phyloP scores from a whole-genome alignment of 805 yeast species.

The Babjeviella inositovora region DNA sequence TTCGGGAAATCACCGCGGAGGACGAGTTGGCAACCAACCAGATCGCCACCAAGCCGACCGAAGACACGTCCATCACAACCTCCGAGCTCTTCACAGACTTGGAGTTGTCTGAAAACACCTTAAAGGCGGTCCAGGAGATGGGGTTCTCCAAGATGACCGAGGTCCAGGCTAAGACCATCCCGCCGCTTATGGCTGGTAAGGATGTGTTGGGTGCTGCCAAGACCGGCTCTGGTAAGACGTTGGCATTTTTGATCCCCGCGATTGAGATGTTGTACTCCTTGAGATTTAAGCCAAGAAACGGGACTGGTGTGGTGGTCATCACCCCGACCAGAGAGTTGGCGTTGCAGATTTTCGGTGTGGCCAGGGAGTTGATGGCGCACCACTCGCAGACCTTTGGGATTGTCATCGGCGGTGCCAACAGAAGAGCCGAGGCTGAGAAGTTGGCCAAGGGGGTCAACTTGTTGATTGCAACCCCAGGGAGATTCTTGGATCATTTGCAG shows the following conservation, averaged over 20 bases:
- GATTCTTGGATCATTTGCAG: constrained; percentile 90
- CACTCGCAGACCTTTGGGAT: constrained; percentile 86
- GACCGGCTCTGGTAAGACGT: constrained; percentile 96
- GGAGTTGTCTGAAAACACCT: constrained; percentile 67
- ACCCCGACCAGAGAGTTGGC: constrained; percentile 98
- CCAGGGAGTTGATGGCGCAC: constrained; percentile 78
- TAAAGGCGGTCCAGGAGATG: constrained; percentile 71
- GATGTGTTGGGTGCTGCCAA: constrained; percentile 99
- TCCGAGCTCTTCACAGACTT: constrained; percentile 25
- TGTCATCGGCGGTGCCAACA: constrained; percentile 96
- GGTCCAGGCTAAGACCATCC: constrained; percentile 92
- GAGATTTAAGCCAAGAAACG: constrained; percentile 94
- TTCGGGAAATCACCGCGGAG: constrained; percentile 4
- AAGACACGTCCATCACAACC: constrained; percentile 8
- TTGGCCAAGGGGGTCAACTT: constrained; percentile 86
- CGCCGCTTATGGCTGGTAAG: constrained; percentile 90
- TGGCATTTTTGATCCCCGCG: constrained; percentile 93
- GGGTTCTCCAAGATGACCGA: constrained; percentile 87
- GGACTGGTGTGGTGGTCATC: constrained; percentile 91
- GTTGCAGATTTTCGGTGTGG: constrained; percentile 94
- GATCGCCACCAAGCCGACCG: constrained; percentile 7
- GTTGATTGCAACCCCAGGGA: constrained; percentile 94
- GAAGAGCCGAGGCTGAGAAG: constrained; percentile 95
- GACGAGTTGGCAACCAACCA: constrained; percentile 6
- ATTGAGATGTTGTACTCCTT: constrained; percentile 80